Conservation (phyloP, 305 asterid species). For the Fraxinus dipetala region DNA sequence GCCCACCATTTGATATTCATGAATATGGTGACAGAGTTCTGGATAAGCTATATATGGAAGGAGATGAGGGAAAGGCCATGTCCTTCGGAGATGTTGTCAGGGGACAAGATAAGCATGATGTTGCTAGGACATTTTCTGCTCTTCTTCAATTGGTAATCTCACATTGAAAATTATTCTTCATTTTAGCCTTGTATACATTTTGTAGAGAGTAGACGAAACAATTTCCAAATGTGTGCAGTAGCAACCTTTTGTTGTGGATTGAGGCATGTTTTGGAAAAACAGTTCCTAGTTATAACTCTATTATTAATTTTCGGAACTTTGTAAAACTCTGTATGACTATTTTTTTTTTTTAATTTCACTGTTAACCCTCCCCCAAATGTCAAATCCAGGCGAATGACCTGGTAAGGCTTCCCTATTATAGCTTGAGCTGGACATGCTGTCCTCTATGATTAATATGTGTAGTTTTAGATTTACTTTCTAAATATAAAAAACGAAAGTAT, state of each 20-base stretch:
- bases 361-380: background rate
- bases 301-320: background rate
- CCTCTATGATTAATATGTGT: background rate
- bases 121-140: slow-evolving; percentile 92
- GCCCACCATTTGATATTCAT: slow-evolving; percentile 89
- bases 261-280: background rate
- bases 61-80: slow-evolving; percentile 36
- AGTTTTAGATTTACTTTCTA: background rate
- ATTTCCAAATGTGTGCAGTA: background rate
- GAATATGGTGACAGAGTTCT: slow-evolving; percentile 72
- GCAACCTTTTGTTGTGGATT: background rate
- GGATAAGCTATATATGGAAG: slow-evolving; percentile 49
- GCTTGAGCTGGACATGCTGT: background rate
- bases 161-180: background rate
- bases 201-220: background rate
- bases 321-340: background rate
- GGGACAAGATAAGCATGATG: slow-evolving; percentile 84
- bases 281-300: background rate
- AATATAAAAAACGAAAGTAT: background rate
- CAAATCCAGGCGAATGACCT: background rate
- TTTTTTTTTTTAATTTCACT: background rate
- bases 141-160: slow-evolving; percentile 81
- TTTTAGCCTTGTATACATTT: background rate
- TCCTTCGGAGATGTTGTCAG: slow-evolving; percentile 65
- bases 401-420: background rate